These are phyloP conservation scores for Daldinia loculata DNA, from an alignment of 495 filamentous ascomycete species.

Conservation along the genomic window DNA sequence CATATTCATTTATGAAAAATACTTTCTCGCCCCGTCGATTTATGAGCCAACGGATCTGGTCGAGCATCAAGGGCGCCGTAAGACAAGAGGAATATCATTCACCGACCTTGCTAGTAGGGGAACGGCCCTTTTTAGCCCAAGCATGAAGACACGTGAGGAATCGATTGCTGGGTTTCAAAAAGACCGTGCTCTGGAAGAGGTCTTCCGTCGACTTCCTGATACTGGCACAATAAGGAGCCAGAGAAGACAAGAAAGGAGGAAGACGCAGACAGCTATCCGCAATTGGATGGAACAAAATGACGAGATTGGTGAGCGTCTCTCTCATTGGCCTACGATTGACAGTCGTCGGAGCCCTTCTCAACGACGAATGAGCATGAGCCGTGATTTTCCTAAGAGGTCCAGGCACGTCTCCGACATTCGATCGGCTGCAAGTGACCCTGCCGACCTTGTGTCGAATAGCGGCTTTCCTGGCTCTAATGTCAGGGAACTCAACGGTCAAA, in stretches of 20 bases:
- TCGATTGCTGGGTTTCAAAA: constrained; percentile 86
- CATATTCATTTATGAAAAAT: constrained; percentile 87
- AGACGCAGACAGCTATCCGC: constrained; percentile 77
- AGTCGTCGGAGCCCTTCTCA: constrained; percentile 52
- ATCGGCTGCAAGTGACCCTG: constrained; percentile 64
- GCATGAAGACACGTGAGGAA: constrained; percentile 75
- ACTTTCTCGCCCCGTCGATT: constrained; percentile 71
- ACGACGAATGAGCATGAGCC: constrained; percentile 53
- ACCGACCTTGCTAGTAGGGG: constrained; percentile 57
- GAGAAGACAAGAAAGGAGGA: constrained; percentile 65
- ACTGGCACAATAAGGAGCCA: constrained; percentile 55
- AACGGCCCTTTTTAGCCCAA: constrained; percentile 71
- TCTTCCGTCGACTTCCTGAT: constrained; percentile 72
- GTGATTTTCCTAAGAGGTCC: constrained; percentile 52
- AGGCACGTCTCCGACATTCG: constrained; percentile 57
- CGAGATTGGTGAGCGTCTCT: constrained; percentile 68
- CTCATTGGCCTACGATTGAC: constrained; percentile 58
- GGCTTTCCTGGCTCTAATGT: constrained; percentile 47
- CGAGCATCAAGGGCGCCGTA: constrained; percentile 53
- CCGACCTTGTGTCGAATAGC: constrained; percentile 58
- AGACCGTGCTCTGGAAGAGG: constrained; percentile 89
- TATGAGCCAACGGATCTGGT: constrained; percentile 80
- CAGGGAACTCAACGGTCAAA: constrained; percentile 36
- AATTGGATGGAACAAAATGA: constrained; percentile 85
- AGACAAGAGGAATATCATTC: constrained; percentile 61